These are phyloP conservation scores for Paraleonurus japonicus DNA, from an alignment of 257 asterid genomes.

Conservation along the genomic window DNA sequence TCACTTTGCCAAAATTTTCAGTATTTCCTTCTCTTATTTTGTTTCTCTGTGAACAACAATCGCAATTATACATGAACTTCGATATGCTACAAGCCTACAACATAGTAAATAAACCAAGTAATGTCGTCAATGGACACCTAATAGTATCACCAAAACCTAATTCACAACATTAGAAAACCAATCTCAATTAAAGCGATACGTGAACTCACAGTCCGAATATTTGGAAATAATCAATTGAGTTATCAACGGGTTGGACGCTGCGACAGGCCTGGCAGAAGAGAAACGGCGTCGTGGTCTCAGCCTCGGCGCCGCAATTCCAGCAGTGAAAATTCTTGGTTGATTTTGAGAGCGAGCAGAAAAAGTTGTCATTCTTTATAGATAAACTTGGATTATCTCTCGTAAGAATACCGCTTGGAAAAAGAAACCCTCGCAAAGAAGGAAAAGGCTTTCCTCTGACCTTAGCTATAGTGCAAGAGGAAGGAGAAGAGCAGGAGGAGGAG, in stretches of 20 bases:
- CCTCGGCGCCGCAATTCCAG: constrained; percentile 72
- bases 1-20: neutral
- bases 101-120: neutral
- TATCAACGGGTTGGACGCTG: constrained; percentile 69
- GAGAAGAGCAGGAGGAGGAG: neutral
- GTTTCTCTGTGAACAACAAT: neutral
- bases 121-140: neutral
- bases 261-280: constrained; percentile 75
- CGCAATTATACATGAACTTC: neutral
- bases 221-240: constrained; percentile 70
- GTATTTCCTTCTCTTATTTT: neutral
- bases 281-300: constrained; percentile 47
- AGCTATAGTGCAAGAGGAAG: constrained; percentile 17
- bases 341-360: constrained; percentile 45
- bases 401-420: constrained; percentile 24
- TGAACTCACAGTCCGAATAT: constrained; percentile 65
- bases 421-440: constrained; percentile 21
- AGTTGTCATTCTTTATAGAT: constrained; percentile 4
- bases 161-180: neutral
- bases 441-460: constrained; percentile 20
- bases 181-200: neutral
- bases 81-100: neutral
- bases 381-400: constrained; percentile 7
- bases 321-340: constrained; percentile 37
- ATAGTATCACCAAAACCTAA: neutral